Conservation (phyloP, 345 rosid species). For the Jatropha curcas region DNA sequence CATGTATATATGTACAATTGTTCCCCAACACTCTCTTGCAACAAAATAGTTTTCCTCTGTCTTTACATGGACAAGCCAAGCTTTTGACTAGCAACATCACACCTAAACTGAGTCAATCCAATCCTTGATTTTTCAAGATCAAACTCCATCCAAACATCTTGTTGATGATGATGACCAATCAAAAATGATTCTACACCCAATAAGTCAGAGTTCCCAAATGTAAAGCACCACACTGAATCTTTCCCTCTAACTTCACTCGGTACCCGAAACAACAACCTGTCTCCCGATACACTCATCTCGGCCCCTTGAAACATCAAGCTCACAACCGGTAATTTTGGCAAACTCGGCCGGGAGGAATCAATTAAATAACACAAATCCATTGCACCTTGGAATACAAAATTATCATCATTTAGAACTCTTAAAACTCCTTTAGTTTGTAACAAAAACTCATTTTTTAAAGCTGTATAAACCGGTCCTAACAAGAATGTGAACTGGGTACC, state of each 20-base stretch:
- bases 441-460: constrained; percentile 52
- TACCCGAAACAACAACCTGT: constrained; percentile 55
- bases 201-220: constrained; percentile 78
- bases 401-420: constrained; percentile 46
- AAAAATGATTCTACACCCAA: constrained; percentile 69
- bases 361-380: constrained; percentile 65
- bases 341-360: constrained; percentile 23
- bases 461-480: constrained; percentile 62
- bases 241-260: constrained; percentile 40
- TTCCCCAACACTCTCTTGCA: too few species aligned
- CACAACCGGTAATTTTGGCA: constrained; percentile 47
- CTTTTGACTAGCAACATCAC: constrained; percentile 62
- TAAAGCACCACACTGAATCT: constrained; percentile 67
- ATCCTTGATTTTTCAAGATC: constrained; percentile 73
- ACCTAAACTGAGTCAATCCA: constrained; percentile 59
- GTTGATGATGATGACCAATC: constrained; percentile 84
- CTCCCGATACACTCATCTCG: constrained; percentile 64
- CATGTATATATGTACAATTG: too few species aligned
- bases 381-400: constrained; percentile 72
- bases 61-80: constrained; percentile 29
- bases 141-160: constrained; percentile 82
- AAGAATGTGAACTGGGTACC: constrained; percentile 77
- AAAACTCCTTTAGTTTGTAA: constrained; percentile 48
- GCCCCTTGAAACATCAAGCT: constrained; percentile 63
- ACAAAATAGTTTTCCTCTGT: too few species aligned